Evolutionary conservation across 352 stramenopile species (phyloP).

Genomic region (Globisporangium cederbergense): DNA sequence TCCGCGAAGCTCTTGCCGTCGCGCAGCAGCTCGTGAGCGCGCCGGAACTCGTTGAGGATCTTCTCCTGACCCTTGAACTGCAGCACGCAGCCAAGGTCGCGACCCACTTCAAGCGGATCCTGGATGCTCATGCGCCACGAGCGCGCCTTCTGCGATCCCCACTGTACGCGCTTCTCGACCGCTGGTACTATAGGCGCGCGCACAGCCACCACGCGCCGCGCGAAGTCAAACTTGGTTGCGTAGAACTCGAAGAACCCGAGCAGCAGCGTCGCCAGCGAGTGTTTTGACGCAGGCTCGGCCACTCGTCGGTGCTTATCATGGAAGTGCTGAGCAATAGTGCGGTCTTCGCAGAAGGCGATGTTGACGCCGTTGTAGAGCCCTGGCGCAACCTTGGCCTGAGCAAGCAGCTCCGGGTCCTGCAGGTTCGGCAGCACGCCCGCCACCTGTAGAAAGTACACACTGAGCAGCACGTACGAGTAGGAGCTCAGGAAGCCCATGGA

Average conservation of each 20-base stretch:
- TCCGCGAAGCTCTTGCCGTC: slow-evolving; percentile 49
- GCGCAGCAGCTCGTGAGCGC: slow-evolving; percentile 45
- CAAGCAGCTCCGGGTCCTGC: slow-evolving; percentile 71
- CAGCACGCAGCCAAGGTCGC: slow-evolving; percentile 79
- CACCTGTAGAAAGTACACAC: slow-evolving; percentile 95
- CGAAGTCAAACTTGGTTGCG: slow-evolving; percentile 95
- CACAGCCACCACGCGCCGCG: slow-evolving; percentile 91
- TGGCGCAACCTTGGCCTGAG: slow-evolving; percentile 27
- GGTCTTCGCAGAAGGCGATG: slow-evolving; percentile 69
- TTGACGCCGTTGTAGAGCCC: slow-evolving; percentile 52
- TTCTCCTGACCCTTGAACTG: slow-evolving; percentile 58
- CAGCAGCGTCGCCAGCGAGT: slow-evolving; percentile 81
- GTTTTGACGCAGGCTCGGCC: neutral
- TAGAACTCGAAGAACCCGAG: slow-evolving; percentile 97
- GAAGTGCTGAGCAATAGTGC: slow-evolving; percentile 34
- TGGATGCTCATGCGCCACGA: slow-evolving; percentile 85
- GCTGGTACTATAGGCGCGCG: slow-evolving; percentile 40
- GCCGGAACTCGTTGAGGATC: slow-evolving; percentile 64
- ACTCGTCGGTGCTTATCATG: slow-evolving; percentile 22
- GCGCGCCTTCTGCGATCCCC: slow-evolving; percentile 47
- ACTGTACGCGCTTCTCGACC: slow-evolving; percentile 37
- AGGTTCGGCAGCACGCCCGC: slow-evolving; percentile 93
- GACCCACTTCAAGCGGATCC: slow-evolving; percentile 74
- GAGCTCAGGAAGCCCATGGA: slow-evolving; percentile 94
- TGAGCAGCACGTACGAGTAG: slow-evolving; percentile 98